Conservation (phyloP, 1,139 yeast genomes). For the Candida smagusa region DNA sequence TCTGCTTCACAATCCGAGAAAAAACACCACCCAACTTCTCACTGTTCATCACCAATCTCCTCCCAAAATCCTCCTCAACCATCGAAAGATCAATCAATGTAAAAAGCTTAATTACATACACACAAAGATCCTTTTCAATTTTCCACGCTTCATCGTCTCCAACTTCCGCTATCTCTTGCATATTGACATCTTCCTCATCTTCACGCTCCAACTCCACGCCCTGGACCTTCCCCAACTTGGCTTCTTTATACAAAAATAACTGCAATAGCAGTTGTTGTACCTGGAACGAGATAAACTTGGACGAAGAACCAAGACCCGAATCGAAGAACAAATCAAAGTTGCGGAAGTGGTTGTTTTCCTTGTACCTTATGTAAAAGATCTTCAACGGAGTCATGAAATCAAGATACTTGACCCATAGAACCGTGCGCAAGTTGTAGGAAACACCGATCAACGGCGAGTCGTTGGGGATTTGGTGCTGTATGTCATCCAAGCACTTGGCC, state of each 20-base stretch:
- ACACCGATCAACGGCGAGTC: conserved; percentile 6
- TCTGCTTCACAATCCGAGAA: conserved; percentile 22
- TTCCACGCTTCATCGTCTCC: conserved; percentile 23
- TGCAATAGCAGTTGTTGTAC: conserved; percentile 26
- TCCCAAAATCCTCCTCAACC: conserved; percentile 24
- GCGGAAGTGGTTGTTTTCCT: conserved; percentile 21
- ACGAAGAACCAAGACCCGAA: conserved; percentile 8
- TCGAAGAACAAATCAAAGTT: conserved; percentile 29
- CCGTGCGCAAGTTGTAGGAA: conserved; percentile 22
- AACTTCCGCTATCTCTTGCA: conserved; percentile 30
- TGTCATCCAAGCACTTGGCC: neutral
- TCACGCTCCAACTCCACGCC: conserved; percentile 48
- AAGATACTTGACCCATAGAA: conserved; percentile 24
- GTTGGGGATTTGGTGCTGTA: conserved; percentile 3
- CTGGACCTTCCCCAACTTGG: conserved; percentile 22
- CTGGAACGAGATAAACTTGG: conserved; percentile 17
- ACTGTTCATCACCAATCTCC: conserved; percentile 48
- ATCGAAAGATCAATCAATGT: conserved; percentile 41
- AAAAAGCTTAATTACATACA: conserved; percentile 48
- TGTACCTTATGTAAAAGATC: conserved; percentile 31
- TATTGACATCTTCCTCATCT: conserved; percentile 58
- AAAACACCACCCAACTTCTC: conserved; percentile 45
- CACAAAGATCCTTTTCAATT: conserved; percentile 47
- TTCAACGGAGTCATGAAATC: conserved; percentile 34
- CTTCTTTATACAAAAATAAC: conserved; percentile 34